phyloP scores from a whole-genome alignment of 768 basidiomycete species.

The Lentinula guzmanii region DNA sequence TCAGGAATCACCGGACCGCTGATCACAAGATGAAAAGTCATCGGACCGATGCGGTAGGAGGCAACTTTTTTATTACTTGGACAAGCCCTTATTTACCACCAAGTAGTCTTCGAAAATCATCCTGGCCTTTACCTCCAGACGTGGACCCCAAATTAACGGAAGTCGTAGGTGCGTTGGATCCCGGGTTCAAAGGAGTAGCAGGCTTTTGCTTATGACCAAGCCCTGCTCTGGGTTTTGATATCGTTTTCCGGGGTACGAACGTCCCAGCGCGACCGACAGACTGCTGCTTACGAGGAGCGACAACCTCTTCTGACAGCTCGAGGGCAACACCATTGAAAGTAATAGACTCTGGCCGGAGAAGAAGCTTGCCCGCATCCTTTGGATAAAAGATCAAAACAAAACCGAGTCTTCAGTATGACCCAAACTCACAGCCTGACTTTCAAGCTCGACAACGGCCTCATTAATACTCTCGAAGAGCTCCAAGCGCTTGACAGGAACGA shows the following conservation, averaged over 20 bases:
- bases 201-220: slow-evolving; percentile 51
- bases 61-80: too few species aligned
- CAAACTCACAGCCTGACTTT: slow-evolving; percentile 54
- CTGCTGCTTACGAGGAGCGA: slow-evolving; percentile 13
- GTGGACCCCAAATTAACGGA: neutral
- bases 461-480: slow-evolving; percentile 61
- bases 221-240: slow-evolving; percentile 66
- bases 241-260: slow-evolving; percentile 65
- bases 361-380: slow-evolving; percentile 79
- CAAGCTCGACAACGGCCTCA: slow-evolving; percentile 62
- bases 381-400: neutral
- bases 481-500: slow-evolving; percentile 62
- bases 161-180: neutral
- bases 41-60: neutral
- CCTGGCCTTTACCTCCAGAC: neutral
- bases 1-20: neutral
- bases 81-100: slow-evolving; percentile 1
- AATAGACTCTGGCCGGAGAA: slow-evolving; percentile 69
- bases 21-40: neutral
- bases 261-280: slow-evolving; percentile 34
- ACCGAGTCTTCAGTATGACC: neutral
- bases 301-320: slow-evolving; percentile 48
- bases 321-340: slow-evolving; percentile 60
- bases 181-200: slow-evolving; percentile 10
- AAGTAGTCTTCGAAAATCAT: slow-evolving; percentile 7